Base-by-base conservation (phyloP, 2,329 filamentous ascomycete genomes). In the Cladosporium sp. region DNA sequence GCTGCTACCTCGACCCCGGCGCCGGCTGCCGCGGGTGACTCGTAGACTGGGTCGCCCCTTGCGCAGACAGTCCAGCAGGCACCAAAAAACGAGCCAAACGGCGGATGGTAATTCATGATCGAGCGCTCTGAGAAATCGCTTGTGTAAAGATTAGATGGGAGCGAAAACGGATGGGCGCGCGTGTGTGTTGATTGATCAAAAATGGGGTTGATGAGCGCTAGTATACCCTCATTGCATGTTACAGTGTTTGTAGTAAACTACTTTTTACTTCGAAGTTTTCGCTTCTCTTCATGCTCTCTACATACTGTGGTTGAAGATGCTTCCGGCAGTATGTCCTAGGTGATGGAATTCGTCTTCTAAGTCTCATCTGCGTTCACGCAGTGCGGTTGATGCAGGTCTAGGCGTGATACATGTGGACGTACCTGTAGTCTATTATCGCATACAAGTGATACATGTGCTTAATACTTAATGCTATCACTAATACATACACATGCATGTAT, bases 21-120 rank as follows among this genome's bases (percentile, higher is more conserved):
- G 20, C 55, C 66, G 15, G 61, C 67, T 49, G 54, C 54, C 19
- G 52, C 40, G 28, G 54, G 54, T 22, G 54, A 56, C 42, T 39
- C 42, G 20, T 56, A 56, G 54, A 34, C 19, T 28, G 52, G 28
- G 40, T 37, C 40, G 39, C 12, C 51, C 45, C 36, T 19, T 11
- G 19, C 20, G 49, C 49, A 25, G 49, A 20, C 47, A 15, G 17
- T 45, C 39, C 30, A 34, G 9, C 8, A 11, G 8, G 30, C 11
- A 11, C 30, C 30, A 9, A 45, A 55, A 38, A 19, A 25, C 30
- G 47, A 50, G 47, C 47, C 47, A 11, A 30, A 47, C n/a, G 25
- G 43, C 28, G 43, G 43, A 20, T 47, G 43, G 43, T 47, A 47
- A 47, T 28, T n/a, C 22, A 47, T 14, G 28, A 17, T 47, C 25